Percentiles rank a stretch among this genome's conserved stretches.
Conservation (phyloP, 2,329 filamentous ascomycete species). For the Metarhizium anisopliae region DNA sequence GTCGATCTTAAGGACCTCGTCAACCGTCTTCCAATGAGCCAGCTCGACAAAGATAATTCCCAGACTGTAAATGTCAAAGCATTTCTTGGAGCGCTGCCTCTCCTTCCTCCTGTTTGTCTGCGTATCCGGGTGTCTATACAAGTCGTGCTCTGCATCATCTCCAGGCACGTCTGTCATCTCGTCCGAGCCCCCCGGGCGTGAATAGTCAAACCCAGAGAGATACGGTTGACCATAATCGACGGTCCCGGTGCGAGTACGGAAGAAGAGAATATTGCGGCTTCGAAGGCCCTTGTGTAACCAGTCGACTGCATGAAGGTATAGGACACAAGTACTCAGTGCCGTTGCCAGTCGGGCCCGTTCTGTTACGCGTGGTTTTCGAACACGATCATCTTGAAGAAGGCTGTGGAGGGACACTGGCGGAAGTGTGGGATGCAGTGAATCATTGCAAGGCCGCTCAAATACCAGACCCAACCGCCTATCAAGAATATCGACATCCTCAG, state of each 20-base stretch:
- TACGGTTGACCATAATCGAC: conserved; percentile 32
- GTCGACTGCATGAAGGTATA: conserved; percentile 46
- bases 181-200: conserved; percentile 37
- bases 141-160: conserved; percentile 33
- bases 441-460: conserved; percentile 37
- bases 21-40: conserved; percentile 41
- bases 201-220: conserved; percentile 46
- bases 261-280: conserved; percentile 45
- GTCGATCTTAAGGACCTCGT: conserved; percentile 31
- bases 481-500: conserved; percentile 31
- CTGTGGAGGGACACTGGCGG: conserved; percentile 38
- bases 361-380: conserved; percentile 39
- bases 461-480: conserved; percentile 41
- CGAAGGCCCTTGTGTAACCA: conserved; percentile 52
- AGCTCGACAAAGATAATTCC: conserved; percentile 45
- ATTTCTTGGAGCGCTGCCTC: conserved; percentile 33
- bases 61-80: conserved; percentile 43
- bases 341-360: conserved; percentile 41
- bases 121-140: conserved; percentile 40
- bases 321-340: conserved; percentile 40
- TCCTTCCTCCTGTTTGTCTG: conserved; percentile 25
- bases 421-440: conserved; percentile 23
- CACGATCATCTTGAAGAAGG: conserved; percentile 27
- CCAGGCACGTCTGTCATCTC: conserved; percentile 41
- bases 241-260: conserved; percentile 20